Evolutionary conservation across 257 asterid genomes (phyloP).

Genomic region (Primulina eburnea): DNA sequence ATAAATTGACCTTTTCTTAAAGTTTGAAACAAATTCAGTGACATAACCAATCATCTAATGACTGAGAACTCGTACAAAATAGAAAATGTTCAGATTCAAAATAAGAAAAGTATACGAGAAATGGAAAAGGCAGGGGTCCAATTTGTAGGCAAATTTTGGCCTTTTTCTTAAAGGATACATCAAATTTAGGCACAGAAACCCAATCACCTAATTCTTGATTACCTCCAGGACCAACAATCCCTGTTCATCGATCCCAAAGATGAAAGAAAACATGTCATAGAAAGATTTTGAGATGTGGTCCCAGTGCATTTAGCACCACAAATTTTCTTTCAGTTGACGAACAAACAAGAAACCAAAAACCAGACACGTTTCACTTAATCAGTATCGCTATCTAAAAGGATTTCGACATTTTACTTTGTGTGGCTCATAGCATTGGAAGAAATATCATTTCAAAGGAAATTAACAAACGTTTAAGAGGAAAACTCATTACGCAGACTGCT

Average conservation of each 20-base stretch:
- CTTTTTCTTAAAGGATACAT: not conserved
- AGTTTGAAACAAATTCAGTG: not conserved
- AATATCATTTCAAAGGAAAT: not conserved
- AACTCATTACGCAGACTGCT: constrained; percentile 54
- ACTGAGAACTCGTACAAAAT: not conserved
- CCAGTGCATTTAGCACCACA: not conserved
- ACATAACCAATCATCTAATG: not conserved
- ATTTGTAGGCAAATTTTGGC: not conserved
- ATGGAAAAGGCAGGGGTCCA: not conserved
- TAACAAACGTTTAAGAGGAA: not conserved
- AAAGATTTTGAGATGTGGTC: not conserved
- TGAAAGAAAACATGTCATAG: not conserved
- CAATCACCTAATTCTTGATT: not conserved
- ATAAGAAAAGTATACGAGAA: not conserved
- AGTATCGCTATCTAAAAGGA: not conserved
- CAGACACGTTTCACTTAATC: not conserved
- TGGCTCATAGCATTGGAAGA: not conserved
- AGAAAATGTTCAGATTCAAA: not conserved
- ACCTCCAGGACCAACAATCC: not conserved
- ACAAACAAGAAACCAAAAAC: not conserved
- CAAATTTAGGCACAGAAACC: not conserved
- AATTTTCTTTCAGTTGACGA: not conserved
- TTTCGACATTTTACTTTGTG: not conserved
- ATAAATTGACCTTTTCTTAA: not conserved
- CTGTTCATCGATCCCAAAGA: not conserved